These are phyloP conservation scores for Ailanthus altissimus DNA, from an alignment of 345 rosid species.

Conservation along the genomic window DNA sequence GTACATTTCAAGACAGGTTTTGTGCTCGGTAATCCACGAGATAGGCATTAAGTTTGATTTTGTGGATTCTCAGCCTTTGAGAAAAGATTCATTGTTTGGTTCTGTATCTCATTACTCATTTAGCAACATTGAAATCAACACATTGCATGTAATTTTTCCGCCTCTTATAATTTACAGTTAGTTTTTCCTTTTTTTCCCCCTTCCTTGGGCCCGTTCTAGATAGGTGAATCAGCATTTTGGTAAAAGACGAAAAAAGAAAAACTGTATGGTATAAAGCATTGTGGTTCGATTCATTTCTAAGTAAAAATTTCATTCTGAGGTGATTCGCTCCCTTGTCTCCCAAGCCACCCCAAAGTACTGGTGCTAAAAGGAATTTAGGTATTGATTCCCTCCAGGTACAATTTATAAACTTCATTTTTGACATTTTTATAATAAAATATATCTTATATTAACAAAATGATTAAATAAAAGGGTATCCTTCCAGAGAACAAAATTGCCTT, in stretches of 20 bases:
- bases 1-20: conserved; percentile 82
- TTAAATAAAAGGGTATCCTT: background rate
- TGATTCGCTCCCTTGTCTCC: background rate
- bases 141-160: conserved; percentile 16
- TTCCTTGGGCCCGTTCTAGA: background rate
- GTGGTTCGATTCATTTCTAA: background rate
- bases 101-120: background rate
- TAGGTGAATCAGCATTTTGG: background rate
- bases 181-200: background rate
- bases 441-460: background rate
- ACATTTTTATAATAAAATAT: background rate
- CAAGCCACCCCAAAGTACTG: background rate
- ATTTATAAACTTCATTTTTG: background rate
- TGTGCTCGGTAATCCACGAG: conserved; percentile 74
- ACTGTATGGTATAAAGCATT: background rate
- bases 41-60: conserved; percentile 23
- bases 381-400: background rate
- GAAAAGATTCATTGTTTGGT: conserved; percentile 39
- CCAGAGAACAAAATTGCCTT: background rate
- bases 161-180: background rate
- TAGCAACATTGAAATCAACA: background rate
- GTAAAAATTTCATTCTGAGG: background rate
- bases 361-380: background rate
- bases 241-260: background rate
- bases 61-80: conserved; percentile 61